These are phyloP conservation scores for Colletotrichum lentis DNA, from an alignment of 2,329 filamentous ascomycete genomes.

Conservation along the genomic window DNA sequence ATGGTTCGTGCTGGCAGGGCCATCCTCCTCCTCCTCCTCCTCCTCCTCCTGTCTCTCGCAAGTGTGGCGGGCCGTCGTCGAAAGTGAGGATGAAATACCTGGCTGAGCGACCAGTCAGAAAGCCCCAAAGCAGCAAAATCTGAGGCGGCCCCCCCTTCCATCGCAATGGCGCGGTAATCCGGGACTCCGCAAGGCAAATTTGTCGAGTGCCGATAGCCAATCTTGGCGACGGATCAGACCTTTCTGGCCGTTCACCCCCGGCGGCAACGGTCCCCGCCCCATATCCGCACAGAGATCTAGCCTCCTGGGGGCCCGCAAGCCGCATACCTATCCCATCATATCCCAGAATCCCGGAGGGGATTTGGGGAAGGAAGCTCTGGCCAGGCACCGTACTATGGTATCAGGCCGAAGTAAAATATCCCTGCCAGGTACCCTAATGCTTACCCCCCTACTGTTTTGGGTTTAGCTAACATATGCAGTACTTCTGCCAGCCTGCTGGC, in stretches of 20 bases:
- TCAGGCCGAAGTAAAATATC: no score
- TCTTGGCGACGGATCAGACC: conserved; percentile 32
- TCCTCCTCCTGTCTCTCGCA: conserved; percentile 5
- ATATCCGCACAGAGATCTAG: conserved; percentile 14
- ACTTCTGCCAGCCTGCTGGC: no score
- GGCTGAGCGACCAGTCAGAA: conserved; percentile 14
- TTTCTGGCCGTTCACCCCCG: conserved; percentile 27
- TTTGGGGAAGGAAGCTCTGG: conserved; percentile 33
- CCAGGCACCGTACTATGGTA: conserved; percentile 18
- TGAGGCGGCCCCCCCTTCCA: conserved; percentile 19
- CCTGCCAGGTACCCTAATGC: no score
- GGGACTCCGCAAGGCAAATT: conserved; percentile 35
- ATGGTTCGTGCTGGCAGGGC: conserved; percentile 28
- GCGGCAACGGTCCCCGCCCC: conserved; percentile 11
- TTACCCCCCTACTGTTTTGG: no score
- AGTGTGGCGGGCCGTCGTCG: conserved; percentile 27
- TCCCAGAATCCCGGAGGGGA: background rate
- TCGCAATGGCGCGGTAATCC: conserved; percentile 26
- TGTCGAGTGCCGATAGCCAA: conserved; percentile 35
- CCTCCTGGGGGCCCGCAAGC: no score
- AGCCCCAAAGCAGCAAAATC: conserved; percentile 30
- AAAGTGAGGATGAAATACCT: conserved; percentile 4
- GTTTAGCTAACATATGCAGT: no score
- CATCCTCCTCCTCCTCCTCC: background rate
- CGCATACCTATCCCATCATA: no score